These are phyloP conservation scores for Nigrospora sphaerica DNA, from an alignment of 2,329 filamentous ascomycete genomes.

Conservation along the genomic window DNA sequence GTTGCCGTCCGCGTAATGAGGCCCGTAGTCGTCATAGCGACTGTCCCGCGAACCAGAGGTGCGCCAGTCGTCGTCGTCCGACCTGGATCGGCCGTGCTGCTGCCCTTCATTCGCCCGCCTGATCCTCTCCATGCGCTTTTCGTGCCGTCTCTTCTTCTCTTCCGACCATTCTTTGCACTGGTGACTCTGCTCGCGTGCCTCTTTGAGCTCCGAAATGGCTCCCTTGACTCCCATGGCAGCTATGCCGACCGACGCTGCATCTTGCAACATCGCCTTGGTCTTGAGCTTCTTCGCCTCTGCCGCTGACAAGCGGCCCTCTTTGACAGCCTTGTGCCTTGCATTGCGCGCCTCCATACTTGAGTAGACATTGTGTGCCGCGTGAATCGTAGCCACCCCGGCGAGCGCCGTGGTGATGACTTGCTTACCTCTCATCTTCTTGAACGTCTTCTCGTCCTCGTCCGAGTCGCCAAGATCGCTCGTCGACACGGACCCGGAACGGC, in stretches of 20 bases:
- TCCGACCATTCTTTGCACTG: conserved; percentile 41
- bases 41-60: conserved; percentile 18
- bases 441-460: conserved; percentile 46
- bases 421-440: conserved; percentile 56
- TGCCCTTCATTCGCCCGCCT: conserved; percentile 15
- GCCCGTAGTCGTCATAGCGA: conserved; percentile 32
- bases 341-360: conserved; percentile 51
- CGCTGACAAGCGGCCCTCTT: conserved; percentile 42
- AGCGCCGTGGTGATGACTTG: conserved; percentile 50
- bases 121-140: conserved; percentile 34
- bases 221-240: conserved; percentile 52
- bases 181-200: conserved; percentile 41
- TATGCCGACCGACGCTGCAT: conserved; percentile 52
- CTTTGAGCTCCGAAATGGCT: conserved; percentile 48
- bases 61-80: conserved; percentile 30
- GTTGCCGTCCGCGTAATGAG: conserved; percentile 39
- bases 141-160: conserved; percentile 42
- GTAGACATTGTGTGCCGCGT: conserved; percentile 53
- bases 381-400: conserved; percentile 52
- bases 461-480: conserved; percentile 52
- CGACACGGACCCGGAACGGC: conserved; percentile 40
- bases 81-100: conserved; percentile 28
- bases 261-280: conserved; percentile 48
- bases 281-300: conserved; percentile 50
- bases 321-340: conserved; percentile 44